Conservation (phyloP, 2,329 filamentous ascomycete genomes). For the Exophiala dermatitidis region DNA sequence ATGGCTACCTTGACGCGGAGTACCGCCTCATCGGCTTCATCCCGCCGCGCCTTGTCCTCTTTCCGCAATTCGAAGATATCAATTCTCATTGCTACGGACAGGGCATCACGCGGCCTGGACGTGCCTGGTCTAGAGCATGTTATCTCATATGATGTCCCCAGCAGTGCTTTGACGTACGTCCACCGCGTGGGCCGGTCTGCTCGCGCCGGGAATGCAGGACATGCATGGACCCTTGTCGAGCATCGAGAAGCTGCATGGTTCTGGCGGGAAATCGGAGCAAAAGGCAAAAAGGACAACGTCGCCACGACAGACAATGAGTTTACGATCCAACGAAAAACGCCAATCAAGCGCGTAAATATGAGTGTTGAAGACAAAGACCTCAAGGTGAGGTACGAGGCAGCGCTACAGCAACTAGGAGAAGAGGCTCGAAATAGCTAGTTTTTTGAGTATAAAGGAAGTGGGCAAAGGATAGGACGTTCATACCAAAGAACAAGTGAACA, state of each 20-base stretch:
- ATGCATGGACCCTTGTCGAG: conserved; percentile 77
- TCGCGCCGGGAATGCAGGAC: conserved; percentile 72
- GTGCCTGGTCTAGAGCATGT: conserved; percentile 88
- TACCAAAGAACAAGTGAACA: no score
- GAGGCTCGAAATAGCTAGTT: conserved; percentile 9
- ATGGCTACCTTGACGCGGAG: conserved; percentile 76
- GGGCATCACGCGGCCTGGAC: conserved; percentile 87
- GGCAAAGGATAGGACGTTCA: no score
- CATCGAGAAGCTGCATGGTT: conserved; percentile 87
- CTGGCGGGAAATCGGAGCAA: conserved; percentile 65
- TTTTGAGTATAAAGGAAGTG: no score
- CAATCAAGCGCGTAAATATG: conserved; percentile 13
- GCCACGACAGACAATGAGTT: neutral
- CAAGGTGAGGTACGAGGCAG: conserved; percentile 21
- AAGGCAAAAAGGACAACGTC: conserved; percentile 30
- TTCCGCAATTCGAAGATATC: conserved; percentile 85
- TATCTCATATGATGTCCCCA: conserved; percentile 89
- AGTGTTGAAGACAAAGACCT: conserved; percentile 10
- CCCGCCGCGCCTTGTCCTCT: conserved; percentile 70
- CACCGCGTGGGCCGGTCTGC: conserved; percentile 94
- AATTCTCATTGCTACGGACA: conserved; percentile 92
- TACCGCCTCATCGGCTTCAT: conserved; percentile 22
- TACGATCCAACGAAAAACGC: conserved; percentile 10
- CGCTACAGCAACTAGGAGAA: conserved; percentile 21
- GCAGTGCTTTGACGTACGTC: conserved; percentile 93